These are phyloP conservation scores for Rhizopus sp. DNA, from an alignment of 371 early-diverging fungal species.

Conservation along the genomic window DNA sequence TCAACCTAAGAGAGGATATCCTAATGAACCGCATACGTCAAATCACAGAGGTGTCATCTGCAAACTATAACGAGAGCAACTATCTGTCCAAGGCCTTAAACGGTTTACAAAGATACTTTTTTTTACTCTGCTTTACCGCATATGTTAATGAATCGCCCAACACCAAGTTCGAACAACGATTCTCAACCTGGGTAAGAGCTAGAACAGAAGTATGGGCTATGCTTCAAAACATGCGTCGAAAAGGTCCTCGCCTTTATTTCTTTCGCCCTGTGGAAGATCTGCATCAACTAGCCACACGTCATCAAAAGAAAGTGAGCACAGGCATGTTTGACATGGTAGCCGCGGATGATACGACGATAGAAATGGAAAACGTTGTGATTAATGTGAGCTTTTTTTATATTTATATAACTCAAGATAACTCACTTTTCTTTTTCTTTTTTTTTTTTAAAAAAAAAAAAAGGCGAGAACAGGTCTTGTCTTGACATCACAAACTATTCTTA, in stretches of 20 bases:
- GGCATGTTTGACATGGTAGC: constrained; percentile 57
- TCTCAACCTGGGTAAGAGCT: constrained; percentile 58
- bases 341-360: constrained; percentile 44
- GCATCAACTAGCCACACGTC: constrained; percentile 31
- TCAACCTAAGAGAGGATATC: constrained; percentile 68
- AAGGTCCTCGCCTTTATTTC: constrained; percentile 53
- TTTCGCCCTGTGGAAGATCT: constrained; percentile 75
- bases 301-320: constrained; percentile 8
- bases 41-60: constrained; percentile 34
- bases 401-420: not conserved
- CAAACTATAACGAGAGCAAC: constrained; percentile 34
- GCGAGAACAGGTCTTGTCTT: constrained; percentile 68
- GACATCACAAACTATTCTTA: constrained; percentile 69
- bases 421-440: not conserved
- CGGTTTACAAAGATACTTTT: constrained; percentile 71
- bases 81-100: constrained; percentile 52
- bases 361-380: constrained; percentile 62
- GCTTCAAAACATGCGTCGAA: constrained; percentile 55
- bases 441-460: constrained; percentile 24
- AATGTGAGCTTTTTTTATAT: constrained; percentile 42
- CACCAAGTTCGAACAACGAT: constrained; percentile 42
- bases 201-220: constrained; percentile 65
- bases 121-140: constrained; percentile 61
- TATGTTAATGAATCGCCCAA: constrained; percentile 57
- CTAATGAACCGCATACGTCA: constrained; percentile 63